Evolutionary conservation across 441 rosid genomes (phyloP), one percentile per base, ranked within the genome.

Genomic region (Flueggea neowawraea): DNA sequence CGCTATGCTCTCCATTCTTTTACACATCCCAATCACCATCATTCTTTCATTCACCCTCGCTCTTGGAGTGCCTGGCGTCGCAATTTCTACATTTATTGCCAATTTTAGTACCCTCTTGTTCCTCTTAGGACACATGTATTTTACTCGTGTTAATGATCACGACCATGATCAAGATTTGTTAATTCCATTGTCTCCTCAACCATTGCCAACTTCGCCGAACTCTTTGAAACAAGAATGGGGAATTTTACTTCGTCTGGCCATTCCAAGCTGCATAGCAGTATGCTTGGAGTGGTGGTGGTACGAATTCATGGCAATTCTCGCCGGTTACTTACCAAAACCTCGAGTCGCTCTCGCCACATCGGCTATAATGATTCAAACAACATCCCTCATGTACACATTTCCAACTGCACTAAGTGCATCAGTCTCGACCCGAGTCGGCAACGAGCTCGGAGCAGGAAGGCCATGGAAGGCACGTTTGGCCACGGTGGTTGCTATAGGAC

Each of bases 281-380:
- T 93, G 98, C 67, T 68, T 93, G 58, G 98, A 93, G 63, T 93
- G 98, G 98, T 93, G 98, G 98, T 93, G 98, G 98, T 93, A 90
- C 28, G 97, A 93, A 60, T 73, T 93, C 77, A 90, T 93, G 98
- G 88, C 97, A 10, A 78, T 93, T 16, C 77, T 78, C 6, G 80
- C 97, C 0, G 98, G 98, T 0, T 86, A 88, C 52, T 79, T 90
- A n/a, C 68, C 67, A 0, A 72, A 74, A 8, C 94, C 96, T 6
- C 71, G 41, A 0, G 90, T 82, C 0, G 78, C 95, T 0, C 70
- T 92, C 0, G 95, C 96, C 0, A 79, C 94, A 0, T 81, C 98
- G 0, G 91, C 96, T 0, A 84, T 92, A 7, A 84, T 92, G 16
- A 92, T 92, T 9, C 98, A 89, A 61, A 92, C 96, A 0, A 92